Percentiles rank a stretch among this genome's conserved stretches.
Evolutionary conservation across 139 green algal species (phyloP).

Genomic region (Mesotaenium endlicherianum): DNA sequence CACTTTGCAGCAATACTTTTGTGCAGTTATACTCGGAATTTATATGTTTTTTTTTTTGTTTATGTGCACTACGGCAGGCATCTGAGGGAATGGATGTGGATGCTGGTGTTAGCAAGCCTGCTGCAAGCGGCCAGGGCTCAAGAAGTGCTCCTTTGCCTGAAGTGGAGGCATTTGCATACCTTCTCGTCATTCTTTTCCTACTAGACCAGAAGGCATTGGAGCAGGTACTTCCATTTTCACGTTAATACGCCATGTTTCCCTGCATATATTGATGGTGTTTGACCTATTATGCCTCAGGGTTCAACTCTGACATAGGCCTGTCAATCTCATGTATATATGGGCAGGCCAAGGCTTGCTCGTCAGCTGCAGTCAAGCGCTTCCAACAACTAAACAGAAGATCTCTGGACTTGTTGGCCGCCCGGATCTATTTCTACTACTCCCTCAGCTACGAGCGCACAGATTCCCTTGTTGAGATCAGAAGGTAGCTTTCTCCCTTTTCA

Average conservation of each 20-base stretch:
- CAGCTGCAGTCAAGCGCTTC: slow-evolving; percentile 55
- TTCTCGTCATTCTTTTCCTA: slow-evolving; percentile 77
- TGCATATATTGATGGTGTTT: neutral
- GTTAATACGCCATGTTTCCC: neutral
- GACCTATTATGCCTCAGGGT: too few species aligned
- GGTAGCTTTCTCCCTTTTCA: slow-evolving; percentile 49
- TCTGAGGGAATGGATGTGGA: slow-evolving; percentile 13
- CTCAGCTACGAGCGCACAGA: slow-evolving; percentile 72
- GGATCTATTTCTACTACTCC: slow-evolving; percentile 90
- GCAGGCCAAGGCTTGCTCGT: slow-evolving; percentile 36
- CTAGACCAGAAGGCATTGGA: slow-evolving; percentile 72
- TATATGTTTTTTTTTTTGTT: too few species aligned
- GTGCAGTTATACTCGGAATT: too few species aligned
- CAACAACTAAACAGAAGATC: slow-evolving; percentile 82
- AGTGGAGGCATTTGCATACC: slow-evolving; percentile 79
- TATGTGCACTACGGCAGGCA: too few species aligned
- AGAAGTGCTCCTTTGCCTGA: slow-evolving; percentile 67
- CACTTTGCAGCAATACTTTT: too few species aligned
- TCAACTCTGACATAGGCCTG: too few species aligned
- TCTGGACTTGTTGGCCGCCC: slow-evolving; percentile 82
- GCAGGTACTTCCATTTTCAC: too few species aligned
- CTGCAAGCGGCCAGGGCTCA: neutral
- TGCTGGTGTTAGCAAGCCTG: neutral
- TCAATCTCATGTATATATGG: too few species aligned
- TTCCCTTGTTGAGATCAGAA: slow-evolving; percentile 72